These are phyloP conservation scores for Wallacemonas sp. DNA, from an alignment of 208 protist species.

Conservation along the genomic window DNA sequence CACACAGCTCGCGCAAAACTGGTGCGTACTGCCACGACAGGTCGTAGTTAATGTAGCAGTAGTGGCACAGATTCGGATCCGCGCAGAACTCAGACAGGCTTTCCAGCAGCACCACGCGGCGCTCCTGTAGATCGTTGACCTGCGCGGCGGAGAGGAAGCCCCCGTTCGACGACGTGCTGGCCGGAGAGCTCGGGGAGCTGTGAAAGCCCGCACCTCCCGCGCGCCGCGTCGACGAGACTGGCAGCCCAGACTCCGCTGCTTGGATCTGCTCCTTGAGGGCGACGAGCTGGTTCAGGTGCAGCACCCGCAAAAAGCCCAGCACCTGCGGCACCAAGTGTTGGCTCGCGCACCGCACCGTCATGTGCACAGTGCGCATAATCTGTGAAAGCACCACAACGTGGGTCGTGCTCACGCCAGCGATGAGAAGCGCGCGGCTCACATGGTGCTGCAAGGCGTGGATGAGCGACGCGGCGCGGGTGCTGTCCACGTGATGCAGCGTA, in stretches of 20 bases:
- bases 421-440: slow-evolving; percentile 72
- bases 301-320: slow-evolving; percentile 75
- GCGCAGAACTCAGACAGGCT: slow-evolving; percentile 84
- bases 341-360: slow-evolving; percentile 50
- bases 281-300: slow-evolving; percentile 76
- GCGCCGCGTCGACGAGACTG: not conserved
- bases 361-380: slow-evolving; percentile 77
- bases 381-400: slow-evolving; percentile 83
- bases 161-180: not conserved
- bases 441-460: slow-evolving; percentile 62
- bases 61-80: slow-evolving; percentile 57
- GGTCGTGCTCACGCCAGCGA: slow-evolving; percentile 51
- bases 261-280: slow-evolving; percentile 48
- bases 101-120: slow-evolving; percentile 81
- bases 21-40: slow-evolving; percentile 71
- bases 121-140: slow-evolving; percentile 51
- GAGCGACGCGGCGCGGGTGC: slow-evolving; percentile 18
- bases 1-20: slow-evolving; percentile 64
- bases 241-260: not conserved
- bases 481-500: slow-evolving; percentile 26
- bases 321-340: slow-evolving; percentile 70
- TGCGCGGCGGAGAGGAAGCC: slow-evolving; percentile 25
- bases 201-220: slow-evolving; percentile 2
- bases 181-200: slow-evolving; percentile 4
- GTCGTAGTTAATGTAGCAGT: slow-evolving; percentile 88